phyloP scores from a whole-genome alignment of 768 basidiomycete species.

The Gelatoporia subvermispora region DNA sequence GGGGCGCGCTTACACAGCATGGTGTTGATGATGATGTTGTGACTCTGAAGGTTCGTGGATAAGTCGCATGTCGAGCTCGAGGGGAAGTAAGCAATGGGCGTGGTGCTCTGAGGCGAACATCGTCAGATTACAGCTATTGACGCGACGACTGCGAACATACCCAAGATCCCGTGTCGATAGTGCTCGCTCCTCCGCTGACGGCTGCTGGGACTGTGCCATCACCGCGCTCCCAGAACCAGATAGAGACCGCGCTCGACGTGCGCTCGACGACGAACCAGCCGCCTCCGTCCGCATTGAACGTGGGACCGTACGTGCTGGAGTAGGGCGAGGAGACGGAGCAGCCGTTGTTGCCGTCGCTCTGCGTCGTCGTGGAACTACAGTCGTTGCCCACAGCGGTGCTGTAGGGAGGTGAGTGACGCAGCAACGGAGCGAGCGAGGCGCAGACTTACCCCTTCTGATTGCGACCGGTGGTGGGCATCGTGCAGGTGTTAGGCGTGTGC shows the following conservation, averaged over 20 bases:
- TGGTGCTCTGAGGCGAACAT: conserved; percentile 23
- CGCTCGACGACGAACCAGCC: conserved; percentile 40
- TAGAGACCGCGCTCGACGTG: conserved; percentile 28
- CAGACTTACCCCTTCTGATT: conserved; percentile 24
- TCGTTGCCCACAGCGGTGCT: conserved; percentile 14
- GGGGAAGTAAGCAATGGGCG: conserved; percentile 29
- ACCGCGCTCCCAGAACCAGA: conserved; percentile 42
- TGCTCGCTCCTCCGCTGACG: conserved; percentile 17
- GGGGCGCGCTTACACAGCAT: background rate
- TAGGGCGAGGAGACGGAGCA: conserved; percentile 27
- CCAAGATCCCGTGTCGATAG: conserved; percentile 26
- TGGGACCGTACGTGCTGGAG: conserved; percentile 28
- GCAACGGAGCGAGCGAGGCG: background rate
- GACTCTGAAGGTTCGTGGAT: conserved; percentile 26
- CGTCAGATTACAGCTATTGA: background rate
- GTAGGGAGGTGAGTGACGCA: background rate
- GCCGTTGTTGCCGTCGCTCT: conserved; percentile 22
- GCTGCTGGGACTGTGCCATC: conserved; percentile 20
- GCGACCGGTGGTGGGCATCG: conserved; percentile 19
- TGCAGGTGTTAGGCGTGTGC: conserved; percentile 21
- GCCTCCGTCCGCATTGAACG: conserved; percentile 32
- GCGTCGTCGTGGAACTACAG: conserved; percentile 17
- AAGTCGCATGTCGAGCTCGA: conserved; percentile 37
- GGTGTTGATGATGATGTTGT: conserved; percentile 33
- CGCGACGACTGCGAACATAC: conserved; percentile 15